Conservation (phyloP, 2,329 filamentous ascomycete genomes). For the Triangularia setosa region DNA sequence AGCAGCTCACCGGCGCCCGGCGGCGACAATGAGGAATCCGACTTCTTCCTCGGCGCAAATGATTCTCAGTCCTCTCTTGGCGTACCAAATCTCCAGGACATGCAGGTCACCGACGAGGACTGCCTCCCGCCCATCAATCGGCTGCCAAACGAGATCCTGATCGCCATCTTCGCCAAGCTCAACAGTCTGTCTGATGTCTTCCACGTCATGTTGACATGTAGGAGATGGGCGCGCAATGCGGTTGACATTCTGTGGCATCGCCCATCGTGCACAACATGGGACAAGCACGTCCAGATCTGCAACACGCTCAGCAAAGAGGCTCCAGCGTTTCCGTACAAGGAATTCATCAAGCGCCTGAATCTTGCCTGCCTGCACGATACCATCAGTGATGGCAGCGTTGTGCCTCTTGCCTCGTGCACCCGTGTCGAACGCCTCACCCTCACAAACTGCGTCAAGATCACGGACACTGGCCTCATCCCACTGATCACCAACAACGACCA, state of each 20-base stretch:
- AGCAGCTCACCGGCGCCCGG: conserved; percentile 71
- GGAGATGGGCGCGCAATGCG: conserved; percentile 86
- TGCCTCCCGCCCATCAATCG: conserved; percentile 76
- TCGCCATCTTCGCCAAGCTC: conserved; percentile 85
- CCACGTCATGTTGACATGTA: conserved; percentile 90
- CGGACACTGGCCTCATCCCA: conserved; percentile 75
- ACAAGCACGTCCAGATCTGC: conserved; percentile 76
- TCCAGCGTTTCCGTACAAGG: conserved; percentile 85
- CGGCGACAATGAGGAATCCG: conserved; percentile 84
- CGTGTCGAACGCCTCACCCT: conserved; percentile 88
- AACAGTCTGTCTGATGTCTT: conserved; percentile 71
- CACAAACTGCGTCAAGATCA: conserved; percentile 81
- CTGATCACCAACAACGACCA: conserved; percentile 76
- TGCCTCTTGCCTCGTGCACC: conserved; percentile 78
- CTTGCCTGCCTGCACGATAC: conserved; percentile 70
- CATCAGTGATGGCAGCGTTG: conserved; percentile 85
- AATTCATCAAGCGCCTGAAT: conserved; percentile 89
- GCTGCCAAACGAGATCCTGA: conserved; percentile 90
- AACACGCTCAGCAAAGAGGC: conserved; percentile 65
- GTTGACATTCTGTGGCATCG: conserved; percentile 95
- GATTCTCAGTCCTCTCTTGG: conserved; percentile 92
- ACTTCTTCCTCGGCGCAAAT: conserved; percentile 85
- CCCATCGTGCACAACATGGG: conserved; percentile 84
- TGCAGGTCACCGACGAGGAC: conserved; percentile 63
- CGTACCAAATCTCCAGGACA: conserved; percentile 71